Base-by-base conservation (phyloP, 1,284 basidiomycete species). In the Ustanciosporium gigantosporum region DNA sequence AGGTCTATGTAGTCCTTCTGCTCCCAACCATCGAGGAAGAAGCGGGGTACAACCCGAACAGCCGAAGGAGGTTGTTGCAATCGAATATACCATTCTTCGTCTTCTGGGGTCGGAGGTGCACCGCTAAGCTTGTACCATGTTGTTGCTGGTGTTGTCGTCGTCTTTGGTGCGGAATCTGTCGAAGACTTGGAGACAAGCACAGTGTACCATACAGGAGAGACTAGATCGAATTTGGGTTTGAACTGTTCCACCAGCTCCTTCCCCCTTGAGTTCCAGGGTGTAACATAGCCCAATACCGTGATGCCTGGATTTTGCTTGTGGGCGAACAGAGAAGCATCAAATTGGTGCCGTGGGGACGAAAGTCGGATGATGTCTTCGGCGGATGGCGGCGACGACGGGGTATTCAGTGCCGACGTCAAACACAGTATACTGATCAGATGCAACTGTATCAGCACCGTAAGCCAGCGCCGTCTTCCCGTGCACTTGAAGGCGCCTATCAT, bases 171-270 rank as follows among this genome's bases (percentile, higher is more conserved):
- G 31, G 36, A 5, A 20, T 9, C 32, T 19, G 16, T 7, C 9
- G 9, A 14, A 20, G 39, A 17, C 2, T n/a, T 37, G 0, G 41
- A 37, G 5, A 51, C 46, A 3, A 59, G 38, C n/a, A 70, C 31
- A 14, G 68, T 68, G 32, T 70, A 66, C 68, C 68, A 70, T 13
- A 60, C 60, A 5, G 68, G 68, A 2, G 58, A 46, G 19, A 70
- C 52, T 16, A 66, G 16, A 41, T 66, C 49, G 36, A 70, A 40
- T 31, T 65, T 66, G 23, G 43, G 41, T 3, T 42, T 29, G 19
- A 37, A 65, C 21, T 41, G 15, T 15, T 59, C 53, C 2, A 50
- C 57, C 22, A 61, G 36, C 11, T 23, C 14, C 9, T 36, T 31
- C 3, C 68, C 68, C 11, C 42, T 27, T 2, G 41, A 4, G 25